Evolutionary conservation across 2,329 filamentous ascomycete genomes (phyloP).

Genomic region (Ascocoryne sarcoides): DNA sequence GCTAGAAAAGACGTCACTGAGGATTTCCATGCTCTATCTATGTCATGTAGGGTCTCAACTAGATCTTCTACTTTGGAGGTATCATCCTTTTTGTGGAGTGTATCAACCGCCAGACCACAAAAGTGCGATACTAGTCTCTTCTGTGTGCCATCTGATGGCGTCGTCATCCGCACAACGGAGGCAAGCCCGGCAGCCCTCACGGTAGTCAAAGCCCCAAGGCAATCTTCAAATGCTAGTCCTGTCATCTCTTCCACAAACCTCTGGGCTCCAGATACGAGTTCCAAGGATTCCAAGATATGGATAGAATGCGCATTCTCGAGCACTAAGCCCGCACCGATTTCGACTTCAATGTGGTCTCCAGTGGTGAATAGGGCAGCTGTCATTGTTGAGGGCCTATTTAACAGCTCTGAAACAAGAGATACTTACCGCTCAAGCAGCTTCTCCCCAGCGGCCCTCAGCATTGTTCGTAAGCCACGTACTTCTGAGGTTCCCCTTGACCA

Average conservation of each 20-base stretch:
- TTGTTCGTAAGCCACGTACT: conserved; percentile 17
- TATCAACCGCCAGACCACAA: no score
- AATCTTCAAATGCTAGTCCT: conserved; percentile 4
- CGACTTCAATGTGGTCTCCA: conserved; percentile 14
- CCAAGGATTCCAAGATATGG: conserved; percentile 8
- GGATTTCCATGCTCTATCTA: no score
- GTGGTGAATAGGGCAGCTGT: not conserved
- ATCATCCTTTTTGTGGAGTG: no score
- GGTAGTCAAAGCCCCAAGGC: conserved; percentile 13
- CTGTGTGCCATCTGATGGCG: conserved; percentile 8
- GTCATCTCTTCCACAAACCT: conserved; percentile 15
- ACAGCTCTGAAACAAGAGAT: conserved; percentile 6
- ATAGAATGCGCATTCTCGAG: conserved; percentile 2
- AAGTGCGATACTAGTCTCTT: no score
- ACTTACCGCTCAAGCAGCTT: conserved; percentile 15
- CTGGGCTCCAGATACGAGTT: conserved; percentile 10
- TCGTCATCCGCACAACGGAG: conserved; percentile 14
- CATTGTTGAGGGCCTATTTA: conserved; percentile 16
- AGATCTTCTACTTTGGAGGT: no score
- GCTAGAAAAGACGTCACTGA: not conserved
- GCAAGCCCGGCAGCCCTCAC: conserved; percentile 15
- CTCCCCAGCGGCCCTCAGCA: conserved; percentile 20
- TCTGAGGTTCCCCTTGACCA: conserved; percentile 4
- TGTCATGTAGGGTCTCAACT: no score
- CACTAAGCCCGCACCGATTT: not conserved